phyloP scores from a whole-genome alignment of 1,284 basidiomycete species.

The Leccinum pseudoinsigne region DNA sequence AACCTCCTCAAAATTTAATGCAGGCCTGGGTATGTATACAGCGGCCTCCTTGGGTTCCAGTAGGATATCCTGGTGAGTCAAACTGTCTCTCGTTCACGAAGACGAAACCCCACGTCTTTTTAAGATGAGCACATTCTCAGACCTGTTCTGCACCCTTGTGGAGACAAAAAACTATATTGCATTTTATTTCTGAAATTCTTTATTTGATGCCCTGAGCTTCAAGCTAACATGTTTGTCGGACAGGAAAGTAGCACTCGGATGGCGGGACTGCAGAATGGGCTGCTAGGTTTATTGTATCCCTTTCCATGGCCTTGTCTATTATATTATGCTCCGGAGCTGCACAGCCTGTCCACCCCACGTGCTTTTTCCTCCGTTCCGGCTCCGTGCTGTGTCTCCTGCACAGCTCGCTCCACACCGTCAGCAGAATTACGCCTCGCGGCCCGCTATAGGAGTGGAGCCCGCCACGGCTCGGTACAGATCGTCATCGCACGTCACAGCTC shows the following conservation, averaged over 20 bases:
- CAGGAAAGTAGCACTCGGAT: conserved; percentile 1
- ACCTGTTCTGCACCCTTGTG: conserved; percentile 32
- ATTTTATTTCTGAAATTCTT: conserved; percentile 18
- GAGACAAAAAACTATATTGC: conserved; percentile 29
- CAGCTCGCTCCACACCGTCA: too few species aligned
- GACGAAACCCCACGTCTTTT: not conserved
- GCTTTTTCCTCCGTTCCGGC: too few species aligned
- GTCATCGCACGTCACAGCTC: too few species aligned
- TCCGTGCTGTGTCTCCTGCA: too few species aligned
- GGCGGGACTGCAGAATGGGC: not conserved
- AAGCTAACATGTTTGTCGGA: conserved; percentile 9
- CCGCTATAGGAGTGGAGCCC: too few species aligned
- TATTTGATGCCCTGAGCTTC: not conserved
- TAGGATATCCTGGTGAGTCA: conserved; percentile 14
- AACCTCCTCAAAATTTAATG: too few species aligned
- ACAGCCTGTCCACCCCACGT: too few species aligned
- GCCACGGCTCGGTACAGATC: too few species aligned
- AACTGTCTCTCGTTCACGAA: not conserved
- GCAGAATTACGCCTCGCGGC: too few species aligned
- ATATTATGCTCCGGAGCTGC: not conserved
- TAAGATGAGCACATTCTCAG: conserved; percentile 29
- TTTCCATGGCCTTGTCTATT: not conserved
- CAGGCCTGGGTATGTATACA: too few species aligned
- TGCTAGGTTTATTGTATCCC: not conserved
- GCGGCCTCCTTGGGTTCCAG: too few species aligned